phyloP scores from a whole-genome alignment of 176 grass and related monocot species.

The Rhynchospora pubera region DNA sequence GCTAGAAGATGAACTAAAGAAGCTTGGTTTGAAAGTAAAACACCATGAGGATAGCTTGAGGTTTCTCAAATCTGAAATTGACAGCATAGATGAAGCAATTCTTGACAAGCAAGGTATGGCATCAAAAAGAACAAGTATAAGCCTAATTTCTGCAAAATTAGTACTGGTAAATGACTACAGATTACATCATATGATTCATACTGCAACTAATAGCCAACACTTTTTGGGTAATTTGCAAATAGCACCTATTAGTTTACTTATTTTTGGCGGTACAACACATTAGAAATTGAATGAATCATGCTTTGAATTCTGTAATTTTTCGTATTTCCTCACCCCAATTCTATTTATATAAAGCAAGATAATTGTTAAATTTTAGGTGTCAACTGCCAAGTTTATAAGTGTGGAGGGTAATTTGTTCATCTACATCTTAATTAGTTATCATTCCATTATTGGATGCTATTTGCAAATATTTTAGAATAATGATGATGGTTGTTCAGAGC shows the following conservation, averaged over 20 bases:
- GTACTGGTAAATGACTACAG: too few species aligned
- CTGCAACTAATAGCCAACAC: neutral
- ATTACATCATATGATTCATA: neutral
- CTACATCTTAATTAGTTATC: neutral
- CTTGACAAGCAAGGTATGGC: conserved; percentile 48
- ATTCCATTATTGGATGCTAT: neutral
- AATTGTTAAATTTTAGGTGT: neutral
- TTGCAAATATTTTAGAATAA: neutral
- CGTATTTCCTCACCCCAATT: neutral
- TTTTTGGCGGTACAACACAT: neutral
- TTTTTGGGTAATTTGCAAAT: neutral
- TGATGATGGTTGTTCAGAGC: neutral
- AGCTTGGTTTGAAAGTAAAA: conserved; percentile 45
- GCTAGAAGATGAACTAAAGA: conserved; percentile 57
- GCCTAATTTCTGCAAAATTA: too few species aligned
- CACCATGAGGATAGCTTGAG: conserved; percentile 63
- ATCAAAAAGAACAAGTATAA: neutral
- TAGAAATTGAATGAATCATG: neutral
- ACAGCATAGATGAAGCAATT: conserved; percentile 27
- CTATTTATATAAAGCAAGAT: neutral
- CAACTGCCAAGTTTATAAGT: neutral
- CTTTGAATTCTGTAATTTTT: neutral
- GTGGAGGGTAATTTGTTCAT: neutral
- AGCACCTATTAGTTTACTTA: neutral
- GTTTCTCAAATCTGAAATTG: conserved; percentile 52